These are phyloP conservation scores for Sanghuangporus sanghuang DNA, from an alignment of 1,284 basidiomycete genomes.

Conservation along the genomic window DNA sequence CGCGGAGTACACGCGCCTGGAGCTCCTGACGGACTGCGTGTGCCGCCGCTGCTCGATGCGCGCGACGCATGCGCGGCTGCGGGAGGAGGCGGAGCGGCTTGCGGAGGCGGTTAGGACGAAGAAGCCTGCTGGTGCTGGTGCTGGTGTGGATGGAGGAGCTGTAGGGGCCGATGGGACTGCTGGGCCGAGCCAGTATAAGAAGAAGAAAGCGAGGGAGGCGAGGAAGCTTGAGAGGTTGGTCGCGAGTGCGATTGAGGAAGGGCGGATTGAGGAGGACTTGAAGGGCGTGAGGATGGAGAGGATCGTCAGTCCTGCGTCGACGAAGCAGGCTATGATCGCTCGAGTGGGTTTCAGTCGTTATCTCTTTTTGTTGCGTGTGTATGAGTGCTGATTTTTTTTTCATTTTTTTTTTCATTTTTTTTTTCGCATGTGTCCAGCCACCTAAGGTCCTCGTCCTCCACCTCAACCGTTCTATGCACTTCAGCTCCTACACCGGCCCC, in stretches of 20 bases:
- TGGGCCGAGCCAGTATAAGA: slow-evolving; percentile 43
- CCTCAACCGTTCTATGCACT: slow-evolving; percentile 81
- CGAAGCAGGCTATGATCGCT: slow-evolving; percentile 85
- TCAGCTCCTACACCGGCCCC: slow-evolving; percentile 49
- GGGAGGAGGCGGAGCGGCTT: slow-evolving; percentile 51
- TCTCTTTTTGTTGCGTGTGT: neutral
- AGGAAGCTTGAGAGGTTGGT: slow-evolving; percentile 58
- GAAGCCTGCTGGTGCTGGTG: too few species aligned
- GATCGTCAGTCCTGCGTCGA: slow-evolving; percentile 68
- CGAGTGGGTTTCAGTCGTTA: slow-evolving; percentile 45
- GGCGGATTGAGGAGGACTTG: slow-evolving; percentile 75
- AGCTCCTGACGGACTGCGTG: slow-evolving; percentile 76
- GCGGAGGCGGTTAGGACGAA: slow-evolving; percentile 35
- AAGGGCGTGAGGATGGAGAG: slow-evolving; percentile 72
- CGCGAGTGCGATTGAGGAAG: slow-evolving; percentile 60
- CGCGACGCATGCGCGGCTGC: slow-evolving; percentile 59
- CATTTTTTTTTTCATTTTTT: neutral
- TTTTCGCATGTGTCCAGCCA: slow-evolving; percentile 41
- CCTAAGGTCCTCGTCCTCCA: slow-evolving; percentile 81
- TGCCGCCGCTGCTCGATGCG: slow-evolving; percentile 78
- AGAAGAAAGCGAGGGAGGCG: slow-evolving; percentile 66
- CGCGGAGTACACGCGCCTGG: slow-evolving; percentile 76
- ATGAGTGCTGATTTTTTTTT: neutral
- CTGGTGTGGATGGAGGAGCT: too few species aligned
- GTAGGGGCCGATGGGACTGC: neutral